phyloP scores from a whole-genome alignment of 2,329 filamentous ascomycete species.

The Aspergillus oerlinghausenensis region DNA sequence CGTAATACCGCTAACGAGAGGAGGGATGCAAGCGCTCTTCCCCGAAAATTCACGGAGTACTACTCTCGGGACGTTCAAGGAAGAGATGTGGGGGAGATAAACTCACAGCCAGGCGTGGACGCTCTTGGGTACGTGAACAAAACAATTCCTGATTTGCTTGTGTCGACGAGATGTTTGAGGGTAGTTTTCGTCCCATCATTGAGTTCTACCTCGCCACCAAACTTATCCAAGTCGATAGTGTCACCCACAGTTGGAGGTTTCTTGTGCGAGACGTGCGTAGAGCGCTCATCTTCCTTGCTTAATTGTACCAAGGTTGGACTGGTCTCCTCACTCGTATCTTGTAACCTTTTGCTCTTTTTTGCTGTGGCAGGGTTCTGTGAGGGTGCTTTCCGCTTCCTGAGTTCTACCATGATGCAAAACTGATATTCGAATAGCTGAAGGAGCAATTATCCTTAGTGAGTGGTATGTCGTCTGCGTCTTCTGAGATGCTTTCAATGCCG shows the following conservation, averaged over 20 bases:
- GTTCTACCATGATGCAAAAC: constrained; percentile 45
- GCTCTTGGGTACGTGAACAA: constrained; percentile 96
- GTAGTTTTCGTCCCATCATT: constrained; percentile 78
- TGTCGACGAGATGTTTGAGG: constrained; percentile 72
- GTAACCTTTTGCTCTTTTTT: constrained; percentile 26
- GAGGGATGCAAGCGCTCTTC: not conserved
- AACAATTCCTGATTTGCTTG: constrained; percentile 80
- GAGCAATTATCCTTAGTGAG: not conserved
- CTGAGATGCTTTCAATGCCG: not conserved
- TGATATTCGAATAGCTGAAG: not conserved
- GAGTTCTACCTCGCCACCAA: constrained; percentile 71
- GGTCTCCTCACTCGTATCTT: constrained; percentile 28
- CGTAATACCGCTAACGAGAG: not conserved
- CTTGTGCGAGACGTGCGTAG: constrained; percentile 10
- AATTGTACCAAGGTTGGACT: constrained; percentile 27
- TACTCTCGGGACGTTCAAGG: not conserved
- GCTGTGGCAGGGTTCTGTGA: constrained; percentile 38
- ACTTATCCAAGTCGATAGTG: constrained; percentile 49
- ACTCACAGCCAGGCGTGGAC: constrained; percentile 88
- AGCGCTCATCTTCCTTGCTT: constrained; percentile 24
- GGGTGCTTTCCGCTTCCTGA: constrained; percentile 59
- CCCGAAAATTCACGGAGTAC: not conserved
- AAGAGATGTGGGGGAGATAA: not conserved
- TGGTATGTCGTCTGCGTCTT: not conserved
- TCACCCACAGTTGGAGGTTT: constrained; percentile 43